Evolutionary conservation across 1,139 yeast species (phyloP), one percentile per base, ranked within the genome.

Genomic region (Suhomyces ambrosiae): DNA sequence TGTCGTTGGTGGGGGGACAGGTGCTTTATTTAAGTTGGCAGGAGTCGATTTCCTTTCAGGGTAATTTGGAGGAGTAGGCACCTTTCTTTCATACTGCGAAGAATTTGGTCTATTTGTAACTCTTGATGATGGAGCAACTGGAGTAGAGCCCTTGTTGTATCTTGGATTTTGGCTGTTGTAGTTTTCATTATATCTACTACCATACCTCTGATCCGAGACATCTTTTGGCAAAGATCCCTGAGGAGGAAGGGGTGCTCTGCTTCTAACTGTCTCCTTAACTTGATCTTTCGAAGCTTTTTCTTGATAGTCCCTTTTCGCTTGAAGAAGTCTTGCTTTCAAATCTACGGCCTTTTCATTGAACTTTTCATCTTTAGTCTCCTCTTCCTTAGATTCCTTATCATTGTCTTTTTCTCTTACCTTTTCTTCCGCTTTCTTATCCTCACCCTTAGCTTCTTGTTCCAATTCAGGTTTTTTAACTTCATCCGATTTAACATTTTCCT

Each of bases 291-390:
- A 13, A 22, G 33, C 26, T n/a, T 40, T 44, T 30, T 40, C 47
- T 27, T 42, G 46, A 29, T 48, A 53, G 23, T 60, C 64, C 17
- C 44, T 47, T 40, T 60, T 60, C 4, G 63, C 64, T 33, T 58
- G 60, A 27, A 42, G 35, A 12, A 59, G 44, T 30, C 53, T 51
- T 4, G 56, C 46, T 31, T 58, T 56, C 27, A 58, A 41, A 19
- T 53, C 54, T 3, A 39, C 13, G 18, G 39, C 19, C 33, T 42
- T 46, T 28, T 32, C 40, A 13, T 34, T 30, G 6, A 27, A 8
- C 33, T 32, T 34, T 9, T 22, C 33, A 10, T 32, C 40, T 30
- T 29, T 35, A 14, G 39, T 13, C 18, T 17, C 11, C 8, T 14
- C 12, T 2, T 11, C 24, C 14, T 21, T 24, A 12, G 24, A 24